Conservation (phyloP, 169 alveolate species). For the Plasmodium vivax region DNA sequence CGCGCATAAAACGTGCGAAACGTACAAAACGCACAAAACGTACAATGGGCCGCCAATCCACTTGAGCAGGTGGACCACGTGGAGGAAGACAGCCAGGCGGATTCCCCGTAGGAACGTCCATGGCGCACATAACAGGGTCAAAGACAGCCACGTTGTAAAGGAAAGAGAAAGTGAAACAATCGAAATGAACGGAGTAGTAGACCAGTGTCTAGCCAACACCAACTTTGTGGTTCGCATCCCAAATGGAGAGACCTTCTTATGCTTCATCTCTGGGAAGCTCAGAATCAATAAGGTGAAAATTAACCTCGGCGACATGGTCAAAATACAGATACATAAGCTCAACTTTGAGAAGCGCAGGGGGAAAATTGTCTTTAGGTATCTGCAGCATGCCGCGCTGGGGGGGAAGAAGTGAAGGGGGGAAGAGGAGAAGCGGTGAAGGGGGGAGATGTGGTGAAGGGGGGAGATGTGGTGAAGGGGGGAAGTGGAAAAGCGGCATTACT, state of each 20-base stretch:
- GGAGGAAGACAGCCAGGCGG: not conserved
- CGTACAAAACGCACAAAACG: not conserved
- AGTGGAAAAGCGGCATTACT: no score
- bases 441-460: no score
- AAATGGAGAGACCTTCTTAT: constrained; percentile 60
- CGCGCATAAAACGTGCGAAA: no score
- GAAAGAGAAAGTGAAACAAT: constrained; percentile 35
- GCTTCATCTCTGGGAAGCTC: constrained; percentile 60
- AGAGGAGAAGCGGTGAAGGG: not conserved
- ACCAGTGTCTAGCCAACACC: constrained; percentile 65
- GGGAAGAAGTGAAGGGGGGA: not conserved
- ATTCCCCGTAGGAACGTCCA: not conserved
- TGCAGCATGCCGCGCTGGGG: constrained; percentile 32
- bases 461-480: no score
- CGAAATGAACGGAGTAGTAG: constrained; percentile 71
- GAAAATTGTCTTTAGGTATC: constrained; percentile 46
- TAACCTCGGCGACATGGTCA: constrained; percentile 56
- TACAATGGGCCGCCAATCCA: not conserved
- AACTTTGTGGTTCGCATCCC: constrained; percentile 63
- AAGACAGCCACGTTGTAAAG: not conserved
- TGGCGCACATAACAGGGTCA: not conserved
- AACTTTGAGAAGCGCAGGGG: constrained; percentile 71
- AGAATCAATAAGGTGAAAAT: constrained; percentile 61
- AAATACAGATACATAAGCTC: constrained; percentile 57
- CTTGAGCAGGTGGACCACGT: not conserved